Percentiles rank a stretch among this genome's conserved stretches.
These are phyloP conservation scores for Vachellia pachyceras DNA, from an alignment of 306 rosid genomes.

Conservation along the genomic window DNA sequence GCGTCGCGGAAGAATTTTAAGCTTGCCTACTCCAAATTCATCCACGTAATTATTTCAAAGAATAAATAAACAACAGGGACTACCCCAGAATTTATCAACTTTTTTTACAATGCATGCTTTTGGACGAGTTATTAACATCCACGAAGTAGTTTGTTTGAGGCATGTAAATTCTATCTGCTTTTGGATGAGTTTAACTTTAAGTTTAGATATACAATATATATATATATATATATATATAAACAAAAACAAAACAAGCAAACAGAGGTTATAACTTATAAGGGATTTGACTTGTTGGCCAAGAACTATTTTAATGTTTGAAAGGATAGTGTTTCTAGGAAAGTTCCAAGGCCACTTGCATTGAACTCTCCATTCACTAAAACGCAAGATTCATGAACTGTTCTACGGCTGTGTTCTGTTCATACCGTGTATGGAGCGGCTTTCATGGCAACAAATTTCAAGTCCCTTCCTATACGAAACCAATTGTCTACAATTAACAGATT, in stretches of 20 bases:
- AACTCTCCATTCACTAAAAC: not conserved
- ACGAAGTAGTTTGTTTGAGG: no score
- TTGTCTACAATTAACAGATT: not conserved
- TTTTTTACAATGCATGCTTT: no score
- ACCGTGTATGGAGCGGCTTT: not conserved
- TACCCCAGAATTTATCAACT: no score
- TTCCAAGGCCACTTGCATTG: conserved; percentile 19
- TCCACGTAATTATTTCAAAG: no score
- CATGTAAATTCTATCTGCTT: no score
- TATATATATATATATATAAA: not conserved
- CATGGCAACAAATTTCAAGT: not conserved
- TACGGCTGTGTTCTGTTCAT: not conserved
- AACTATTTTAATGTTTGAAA: conserved; percentile 20
- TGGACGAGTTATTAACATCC: no score
- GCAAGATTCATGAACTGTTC: not conserved
- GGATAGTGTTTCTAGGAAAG: conserved; percentile 7
- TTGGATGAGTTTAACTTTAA: not conserved
- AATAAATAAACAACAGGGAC: no score
- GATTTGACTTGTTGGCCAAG: conserved; percentile 40
- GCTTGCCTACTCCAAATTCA: no score
- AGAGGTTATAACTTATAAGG: conserved; percentile 29
- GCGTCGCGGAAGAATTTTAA: no score
- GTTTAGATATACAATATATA: not conserved
- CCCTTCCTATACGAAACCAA: not conserved
- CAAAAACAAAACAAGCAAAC: no score